Evolutionary conservation across 225 moss, liverwort and hornwort genomes (phyloP).

Genomic region (Asterella californica): DNA sequence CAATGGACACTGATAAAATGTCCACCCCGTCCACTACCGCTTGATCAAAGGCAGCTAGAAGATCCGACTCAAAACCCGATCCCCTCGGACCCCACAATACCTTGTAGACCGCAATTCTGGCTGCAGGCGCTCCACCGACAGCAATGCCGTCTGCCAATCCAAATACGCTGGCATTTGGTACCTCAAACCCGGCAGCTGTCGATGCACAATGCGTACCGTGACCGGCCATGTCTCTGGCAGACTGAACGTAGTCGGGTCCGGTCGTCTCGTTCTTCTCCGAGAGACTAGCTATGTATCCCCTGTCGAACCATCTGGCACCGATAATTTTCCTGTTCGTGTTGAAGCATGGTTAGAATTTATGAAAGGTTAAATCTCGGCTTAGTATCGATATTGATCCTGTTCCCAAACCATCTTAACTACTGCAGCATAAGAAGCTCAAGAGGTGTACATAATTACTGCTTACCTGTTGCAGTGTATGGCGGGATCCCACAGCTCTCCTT

Average conservation of each 20-base stretch:
- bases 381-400: no score
- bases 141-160: slow-evolving; percentile 1
- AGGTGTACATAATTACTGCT: no score
- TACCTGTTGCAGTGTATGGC: slow-evolving; percentile 2
- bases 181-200: neutral
- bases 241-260: neutral
- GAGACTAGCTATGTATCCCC: neutral
- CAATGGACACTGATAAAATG: slow-evolving; percentile 13
- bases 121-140: slow-evolving; percentile 7
- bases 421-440: neutral
- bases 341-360: neutral
- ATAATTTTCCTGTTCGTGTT: slow-evolving; percentile 1
- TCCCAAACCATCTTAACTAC: no score
- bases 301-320: slow-evolving; percentile 1
- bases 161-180: slow-evolving; percentile 2
- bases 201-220: slow-evolving; percentile 7
- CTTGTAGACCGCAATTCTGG: slow-evolving; percentile 16
- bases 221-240: slow-evolving; percentile 3
- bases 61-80: neutral
- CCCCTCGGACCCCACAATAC: neutral
- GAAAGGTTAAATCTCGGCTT: neutral
- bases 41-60: slow-evolving; percentile 19
- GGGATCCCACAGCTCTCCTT: neutral
- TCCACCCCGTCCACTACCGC: slow-evolving; percentile 23
- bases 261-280: neutral